Base-by-base conservation (phyloP, 208 protist species). In the Crithidia fasciculata region DNA sequence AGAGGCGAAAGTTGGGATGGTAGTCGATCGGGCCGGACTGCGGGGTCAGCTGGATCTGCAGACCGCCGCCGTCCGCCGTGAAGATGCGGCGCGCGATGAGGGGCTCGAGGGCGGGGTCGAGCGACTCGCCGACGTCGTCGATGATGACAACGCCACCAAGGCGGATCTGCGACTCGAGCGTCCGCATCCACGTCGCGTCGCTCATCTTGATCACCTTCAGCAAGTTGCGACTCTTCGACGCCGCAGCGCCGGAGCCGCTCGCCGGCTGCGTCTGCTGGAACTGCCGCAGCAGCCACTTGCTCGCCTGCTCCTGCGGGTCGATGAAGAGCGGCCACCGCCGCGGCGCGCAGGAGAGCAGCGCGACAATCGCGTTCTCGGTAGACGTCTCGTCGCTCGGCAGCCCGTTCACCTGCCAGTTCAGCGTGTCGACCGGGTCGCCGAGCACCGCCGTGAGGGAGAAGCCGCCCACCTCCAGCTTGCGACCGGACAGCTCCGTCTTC, bases 351-450 rank as follows among this genome's bases (percentile, higher is more conserved):
- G 90, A 92, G 45, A 95, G 67, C 69, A 87, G 78, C 12, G 96
- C 95, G 18, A 98, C 88, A 78, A 99, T 98, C 43, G 95, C 98
- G 74, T 99, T 99, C 77, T 99, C 97, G 4, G 98, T 97, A 36
- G 97, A 99, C 54, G 97, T 95, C 53, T 94, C 87, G 78, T 99
- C 98, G n/a, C 92, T 97, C 43, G 98, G 98, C 36, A 99, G 85
- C 1, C 96, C 95, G 75, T 96, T 91, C 43, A 99, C 96, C 65
- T 97, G 93, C 98, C 98, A 99, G 59, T 97, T 97, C 8, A 98
- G 89, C n/a, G 97, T 97, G 77, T 97, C 88, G 44, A 99, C 90
- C 15, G 97, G 97, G 76, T 99, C 96, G 52, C 93, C 95, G 3
- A 99, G 87, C 12, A 92, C 93, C 16, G 72, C 76, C 19, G 78